Evolutionary conservation across 2,329 filamentous ascomycete genomes (phyloP), one percentile per base, ranked within the genome.

Genomic region (Ophiosphaerella korrae): DNA sequence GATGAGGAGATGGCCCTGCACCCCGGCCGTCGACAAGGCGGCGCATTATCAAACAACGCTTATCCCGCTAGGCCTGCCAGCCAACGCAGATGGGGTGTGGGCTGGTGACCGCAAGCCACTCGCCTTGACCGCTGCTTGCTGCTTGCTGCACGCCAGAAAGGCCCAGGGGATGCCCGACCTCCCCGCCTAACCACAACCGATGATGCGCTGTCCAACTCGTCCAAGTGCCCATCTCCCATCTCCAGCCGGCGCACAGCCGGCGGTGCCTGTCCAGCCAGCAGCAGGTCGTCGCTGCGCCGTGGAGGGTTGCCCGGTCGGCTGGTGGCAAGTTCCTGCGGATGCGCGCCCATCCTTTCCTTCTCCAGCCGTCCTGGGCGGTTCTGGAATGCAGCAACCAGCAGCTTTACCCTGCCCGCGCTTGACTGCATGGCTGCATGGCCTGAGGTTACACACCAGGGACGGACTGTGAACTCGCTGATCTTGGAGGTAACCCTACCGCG

Each of bases 71-170:
- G 49, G 31, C 52, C 34, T 57, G 57, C 48, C 59, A 52, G 59
- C 56, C 60, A 66, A 45, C 55, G 53, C 59, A 62, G 51, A 57
- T 57, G 58, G 58, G 59, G 26, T 50, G 51, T 55, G 55, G 57
- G 50, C 52, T 57, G 55, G 59, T 66, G 58, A 64, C 57, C 61
- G 7, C 42, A 50, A 46, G 47, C 38, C 40, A 48, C 42, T 49
- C 50, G 53, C 58, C 55, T 55, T 65, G 62, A 64, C 62, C 63
- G 62, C 63, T 62, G 54, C 55, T 60, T 62, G 62, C 63, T 63
- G 54, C 55, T 60, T 57, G 31, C 51, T 55, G 50, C 56, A 50
- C 39, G 55, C 62, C 62, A 64, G 62, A 60, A 60, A 60, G 57
- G 62, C 60, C 26, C 26, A 29, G 26, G 26, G 26, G 60, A 58